phyloP scores from a whole-genome alignment of 805 yeast genomes.

The Wickerhamomyces hampshirensis region DNA sequence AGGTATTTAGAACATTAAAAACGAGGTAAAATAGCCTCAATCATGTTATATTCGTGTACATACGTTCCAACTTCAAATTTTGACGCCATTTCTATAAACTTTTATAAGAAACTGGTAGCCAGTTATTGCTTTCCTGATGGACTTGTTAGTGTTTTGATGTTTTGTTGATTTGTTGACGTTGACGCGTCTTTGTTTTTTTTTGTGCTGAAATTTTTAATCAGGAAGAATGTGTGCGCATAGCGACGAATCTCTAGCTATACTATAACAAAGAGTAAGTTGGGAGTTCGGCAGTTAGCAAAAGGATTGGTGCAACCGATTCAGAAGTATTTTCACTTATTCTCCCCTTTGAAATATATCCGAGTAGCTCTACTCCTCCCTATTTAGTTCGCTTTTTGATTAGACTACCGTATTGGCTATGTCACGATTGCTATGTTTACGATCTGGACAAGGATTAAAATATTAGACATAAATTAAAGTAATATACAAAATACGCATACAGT shows the following conservation, averaged over 20 bases:
- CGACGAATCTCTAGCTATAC: slow-evolving; percentile 5
- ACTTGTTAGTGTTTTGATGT: background rate
- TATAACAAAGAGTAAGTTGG: too few species aligned
- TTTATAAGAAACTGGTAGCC: too few species aligned
- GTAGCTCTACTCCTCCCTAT: background rate
- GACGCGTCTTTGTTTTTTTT: slow-evolving; percentile 15
- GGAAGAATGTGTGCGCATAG: slow-evolving; percentile 17
- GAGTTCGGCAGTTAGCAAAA: too few species aligned
- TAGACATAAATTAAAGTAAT: too few species aligned
- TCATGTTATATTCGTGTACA: slow-evolving; percentile 21
- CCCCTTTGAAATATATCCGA: background rate
- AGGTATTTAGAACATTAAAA: too few species aligned
- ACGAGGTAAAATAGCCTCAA: background rate
- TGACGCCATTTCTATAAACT: slow-evolving; percentile 29
- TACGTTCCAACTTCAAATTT: slow-evolving; percentile 53
- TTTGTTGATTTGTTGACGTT: slow-evolving; percentile 6
- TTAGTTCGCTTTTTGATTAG: too few species aligned
- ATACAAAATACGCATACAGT: background rate
- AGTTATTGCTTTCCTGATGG: slow-evolving; percentile 2
- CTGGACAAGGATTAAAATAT: background rate
- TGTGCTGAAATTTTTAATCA: slow-evolving; percentile 6
- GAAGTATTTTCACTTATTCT: background rate
- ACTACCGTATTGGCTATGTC: too few species aligned
- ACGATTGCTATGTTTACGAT: too few species aligned
- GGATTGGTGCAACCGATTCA: too few species aligned